Evolutionary conservation across 352 stramenopile species (phyloP), one percentile per base, ranked within the genome.

Genomic region (Phytophthora multivora): DNA sequence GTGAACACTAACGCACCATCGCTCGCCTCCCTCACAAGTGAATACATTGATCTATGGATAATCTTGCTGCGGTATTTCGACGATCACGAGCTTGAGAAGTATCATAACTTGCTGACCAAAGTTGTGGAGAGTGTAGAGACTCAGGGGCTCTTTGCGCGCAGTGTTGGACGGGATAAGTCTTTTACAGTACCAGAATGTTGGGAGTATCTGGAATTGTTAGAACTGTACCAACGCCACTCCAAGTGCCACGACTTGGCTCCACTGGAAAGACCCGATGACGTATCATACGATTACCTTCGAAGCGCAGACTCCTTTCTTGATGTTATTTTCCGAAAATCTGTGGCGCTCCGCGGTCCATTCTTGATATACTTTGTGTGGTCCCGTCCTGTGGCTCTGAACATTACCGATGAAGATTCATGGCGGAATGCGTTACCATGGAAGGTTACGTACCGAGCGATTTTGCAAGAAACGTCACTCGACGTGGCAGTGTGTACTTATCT

Each of bases 351-450:
- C 39, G 70, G 73, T 13, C 51, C 75, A 38, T 77, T 88, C 13
- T 48, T 86, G 16, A 35, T 79, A 4, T 72, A 74, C 36, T 84
- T 84, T 36, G 49, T 75, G 31, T 88, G 79, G 79, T 83, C 79
- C 23, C 63, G 76, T 36, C 60, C 56, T 45, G 60, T 62, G 33
- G 54, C 35, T 25, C 56, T 88, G 6, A 68, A 66, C 33, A 46
- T 86, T 35, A 42, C 39, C 10, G 59, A 57, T 23, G 63, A 75
- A 12, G 51, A 75, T 28, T 77, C 63, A 2, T 88, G 76, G 76
- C 60, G 69, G 19, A 79, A 77, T 53, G 55, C 74, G 26, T 19
- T 71, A 12, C 57, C 77, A 30, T 88, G 79, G 76, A 76, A 73
- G 55, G 50, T 75, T 31, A 50, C 48, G 1, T 79, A 70, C 41